phyloP scores from a whole-genome alignment of 2,329 filamentous ascomycete genomes.

The Fusarium aywerte region DNA sequence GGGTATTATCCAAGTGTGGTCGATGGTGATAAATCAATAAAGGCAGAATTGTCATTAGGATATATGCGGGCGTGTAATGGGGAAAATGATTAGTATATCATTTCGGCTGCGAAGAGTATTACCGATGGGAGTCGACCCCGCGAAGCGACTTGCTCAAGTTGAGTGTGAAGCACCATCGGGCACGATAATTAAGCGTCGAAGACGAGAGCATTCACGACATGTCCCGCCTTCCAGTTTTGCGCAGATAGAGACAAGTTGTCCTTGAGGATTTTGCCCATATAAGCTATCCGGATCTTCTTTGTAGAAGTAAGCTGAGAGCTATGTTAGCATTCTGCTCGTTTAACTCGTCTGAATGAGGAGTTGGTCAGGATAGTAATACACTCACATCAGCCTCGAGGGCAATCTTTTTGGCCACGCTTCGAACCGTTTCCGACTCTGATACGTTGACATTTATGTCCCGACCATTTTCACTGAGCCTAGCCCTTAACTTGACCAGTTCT shows the following conservation, averaged over 20 bases:
- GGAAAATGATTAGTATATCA: not conserved
- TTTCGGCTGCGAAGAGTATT: not conserved
- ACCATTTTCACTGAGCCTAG: conserved; percentile 73
- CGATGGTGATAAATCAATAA: conserved; percentile 13
- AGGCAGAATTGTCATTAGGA: conserved; percentile 5
- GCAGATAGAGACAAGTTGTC: conserved; percentile 72
- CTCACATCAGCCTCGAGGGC: conserved; percentile 72
- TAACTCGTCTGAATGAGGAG: not conserved
- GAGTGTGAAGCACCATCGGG: not conserved
- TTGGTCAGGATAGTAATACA: conserved; percentile 31
- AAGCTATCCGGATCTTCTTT: conserved; percentile 76
- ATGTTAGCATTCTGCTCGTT: conserved; percentile 18
- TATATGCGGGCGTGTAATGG: not conserved
- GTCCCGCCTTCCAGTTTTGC: conserved; percentile 80
- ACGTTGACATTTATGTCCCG: conserved; percentile 71
- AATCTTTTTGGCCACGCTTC: conserved; percentile 70
- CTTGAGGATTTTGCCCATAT: conserved; percentile 82
- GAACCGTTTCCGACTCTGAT: conserved; percentile 71
- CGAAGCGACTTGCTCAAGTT: not conserved
- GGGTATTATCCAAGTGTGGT: conserved; percentile 48
- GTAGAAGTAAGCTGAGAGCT: conserved; percentile 63
- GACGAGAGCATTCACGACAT: conserved; percentile 82
- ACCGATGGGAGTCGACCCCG: not conserved
- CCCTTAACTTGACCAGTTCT: conserved; percentile 67
- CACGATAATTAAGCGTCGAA: conserved; percentile 58